Evolutionary conservation across 192 early-diverging fungal genomes (phyloP).

Genomic region (Thoreauomyces humboldtii): DNA sequence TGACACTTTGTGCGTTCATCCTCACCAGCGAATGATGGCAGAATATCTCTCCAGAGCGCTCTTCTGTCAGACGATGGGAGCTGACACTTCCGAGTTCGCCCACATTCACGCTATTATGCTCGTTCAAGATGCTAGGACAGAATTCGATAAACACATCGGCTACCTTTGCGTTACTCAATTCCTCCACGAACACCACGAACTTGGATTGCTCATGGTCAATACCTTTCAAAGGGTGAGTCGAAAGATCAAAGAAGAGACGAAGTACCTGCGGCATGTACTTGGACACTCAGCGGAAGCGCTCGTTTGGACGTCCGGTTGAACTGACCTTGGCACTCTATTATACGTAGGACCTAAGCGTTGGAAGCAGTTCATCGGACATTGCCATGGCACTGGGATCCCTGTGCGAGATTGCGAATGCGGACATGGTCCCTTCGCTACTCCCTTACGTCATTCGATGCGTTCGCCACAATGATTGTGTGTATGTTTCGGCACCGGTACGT

Average conservation of each 20-base stretch:
- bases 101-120: conserved; percentile 5
- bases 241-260: no score
- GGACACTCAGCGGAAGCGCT: no score
- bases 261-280: no score
- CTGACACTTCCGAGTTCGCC: not conserved
- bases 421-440: conserved; percentile 2
- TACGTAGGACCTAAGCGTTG: no score
- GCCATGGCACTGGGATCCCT: not conserved
- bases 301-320: no score
- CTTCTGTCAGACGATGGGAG: conserved; percentile 7
- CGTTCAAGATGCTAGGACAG: conserved; percentile 1
- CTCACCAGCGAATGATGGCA: not conserved
- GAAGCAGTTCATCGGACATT: not conserved
- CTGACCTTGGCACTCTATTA: no score
- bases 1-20: not conserved
- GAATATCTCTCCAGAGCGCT: not conserved
- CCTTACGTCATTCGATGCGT: not conserved
- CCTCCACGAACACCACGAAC: not conserved
- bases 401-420: not conserved
- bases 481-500: not conserved
- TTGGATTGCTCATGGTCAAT: conserved; percentile 6
- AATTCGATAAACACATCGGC: conserved; percentile 8
- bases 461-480: not conserved
- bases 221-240: not conserved
- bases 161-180: conserved; percentile 8